Evolutionary conservation across 1,284 basidiomycete genomes (phyloP), one percentile per base, ranked within the genome.

Genomic region (Fomitopsis palustris): DNA sequence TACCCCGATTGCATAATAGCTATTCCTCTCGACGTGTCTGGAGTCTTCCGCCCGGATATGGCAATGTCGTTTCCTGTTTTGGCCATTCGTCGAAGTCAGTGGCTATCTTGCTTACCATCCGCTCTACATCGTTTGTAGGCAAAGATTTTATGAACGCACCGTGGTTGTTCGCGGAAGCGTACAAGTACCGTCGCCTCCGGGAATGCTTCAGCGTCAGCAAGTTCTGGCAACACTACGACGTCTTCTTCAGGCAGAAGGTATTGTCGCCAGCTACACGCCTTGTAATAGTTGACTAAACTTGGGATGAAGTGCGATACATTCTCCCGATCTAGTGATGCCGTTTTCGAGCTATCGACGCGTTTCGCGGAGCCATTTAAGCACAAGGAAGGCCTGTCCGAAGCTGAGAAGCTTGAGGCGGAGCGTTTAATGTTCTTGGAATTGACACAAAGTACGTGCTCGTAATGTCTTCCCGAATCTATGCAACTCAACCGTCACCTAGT

Each of bases 241-340:
- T 90, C 9, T 96, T 96, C 75, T 95, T 95, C 79, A 81, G 94
- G 62, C 93, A 96, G 75, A 95, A 95, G 75, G 90, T 88, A 52
- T 52, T 3, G 35, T 54, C 23, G 14, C 12, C 45, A 17, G 21
- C 4, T 8, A 2, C 8, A 27, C 43, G 16, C 1, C 19, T 47
- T 10, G 21, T 43, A 2, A 29, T 42, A 33, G 19, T 10, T 17
- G 6, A 27, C 54, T 64, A 66, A 16, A 3, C 27, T 9, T 52
- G n/a, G n/a, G n/a, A n/a, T n/a, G n/a, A n/a, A 87, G 90, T 98
- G 95, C 72, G 96, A 98, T 72, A 98, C 96, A 2, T 98, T 98
- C 76, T 92, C 93, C 25, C 92, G 96, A 64, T 98, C 96, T 0
- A 74, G 84, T 17, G 90, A 95, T 59, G 96, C 96, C 29, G 96